Base-by-base conservation (phyloP, 1,284 basidiomycete genomes). In the Marasmius fiardii region DNA sequence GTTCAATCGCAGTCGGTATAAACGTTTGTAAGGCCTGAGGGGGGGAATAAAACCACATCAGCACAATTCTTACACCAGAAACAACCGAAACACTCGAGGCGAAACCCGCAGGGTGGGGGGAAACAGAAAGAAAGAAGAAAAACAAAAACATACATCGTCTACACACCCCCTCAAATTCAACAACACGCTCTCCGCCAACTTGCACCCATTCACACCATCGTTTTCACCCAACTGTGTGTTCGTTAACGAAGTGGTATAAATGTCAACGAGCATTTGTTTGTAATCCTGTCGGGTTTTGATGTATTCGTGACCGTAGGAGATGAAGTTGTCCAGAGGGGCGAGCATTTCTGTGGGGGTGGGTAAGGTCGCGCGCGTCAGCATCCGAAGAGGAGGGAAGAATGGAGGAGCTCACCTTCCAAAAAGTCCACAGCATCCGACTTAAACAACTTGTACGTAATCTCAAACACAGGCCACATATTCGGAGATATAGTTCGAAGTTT, bases 391-490 rank as follows among this genome's bases (percentile, higher is more conserved):
- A n/a, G n/a, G n/a, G n/a, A n/a, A n/a, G n/a, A n/a, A n/a, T n/a
- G n/a, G n/a, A n/a, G n/a, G 50, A n/a, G 48, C 76, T 48, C 54
- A 87, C 90, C 90, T 61, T 92, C 89, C 54, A 93, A 76, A 77
- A 93, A 95, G 71, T 95, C 93, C 43, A 92, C 76, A 12, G 90
- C 92, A 35, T 90, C 86, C 4, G 81, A 76, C 71, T 93, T 94
- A 82, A 95, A 93, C n/a, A 90, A 74, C 58, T 81, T 80, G 72
- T 93, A 93, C 0, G 90, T 93, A 51, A 87, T 71, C 68, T 92
- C 90, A 61, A 93, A 93, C 39, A 95, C 79, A 11, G 85, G 84
- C 94, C 93, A 96, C 87, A 95, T 89, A 61, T 77, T 82, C 0
- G 88, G 85, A 34, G 89, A 83, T 63, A 96, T 88, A 54, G 78